phyloP scores from a whole-genome alignment of 192 early-diverging fungal species.

The Gryganskiella cystojenkinii region DNA sequence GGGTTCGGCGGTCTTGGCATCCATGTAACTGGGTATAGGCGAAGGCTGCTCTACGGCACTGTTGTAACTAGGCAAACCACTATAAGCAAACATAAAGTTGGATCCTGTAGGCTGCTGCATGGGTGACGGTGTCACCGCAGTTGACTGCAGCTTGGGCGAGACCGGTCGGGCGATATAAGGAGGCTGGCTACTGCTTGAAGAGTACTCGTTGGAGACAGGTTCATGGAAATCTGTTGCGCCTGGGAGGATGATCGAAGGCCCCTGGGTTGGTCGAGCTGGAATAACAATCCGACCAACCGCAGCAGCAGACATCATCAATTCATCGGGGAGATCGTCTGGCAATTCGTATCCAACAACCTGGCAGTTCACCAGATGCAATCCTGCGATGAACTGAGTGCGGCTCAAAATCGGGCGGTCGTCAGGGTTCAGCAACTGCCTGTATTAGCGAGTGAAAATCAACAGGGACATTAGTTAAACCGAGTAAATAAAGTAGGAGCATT shows the following conservation, averaged over 20 bases:
- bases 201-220: background rate
- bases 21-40: background rate
- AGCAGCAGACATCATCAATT: conserved; percentile 47
- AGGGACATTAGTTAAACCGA: too few species aligned
- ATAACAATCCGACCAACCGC: conserved; percentile 19
- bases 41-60: background rate
- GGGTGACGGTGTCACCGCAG: background rate
- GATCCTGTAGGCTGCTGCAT: background rate
- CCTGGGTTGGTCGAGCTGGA: conserved; percentile 34
- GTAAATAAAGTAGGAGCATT: too few species aligned
- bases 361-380: conserved; percentile 42
- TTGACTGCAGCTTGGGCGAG: background rate
- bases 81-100: conserved; percentile 16
- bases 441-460: too few species aligned
- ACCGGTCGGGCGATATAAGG: background rate
- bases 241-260: conserved; percentile 20
- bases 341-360: conserved; percentile 25
- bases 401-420: conserved; percentile 18
- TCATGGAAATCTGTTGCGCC: background rate
- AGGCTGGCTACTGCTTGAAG: background rate
- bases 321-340: conserved; percentile 38
- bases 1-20: background rate
- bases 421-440: conserved; percentile 39
- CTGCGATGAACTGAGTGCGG: conserved; percentile 40
- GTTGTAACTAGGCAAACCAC: background rate